Percentiles rank a stretch among this genome's conserved stretches.
Evolutionary conservation across 371 early-diverging fungal genomes (phyloP).

Genomic region (Syncephalastrum monosporum): DNA sequence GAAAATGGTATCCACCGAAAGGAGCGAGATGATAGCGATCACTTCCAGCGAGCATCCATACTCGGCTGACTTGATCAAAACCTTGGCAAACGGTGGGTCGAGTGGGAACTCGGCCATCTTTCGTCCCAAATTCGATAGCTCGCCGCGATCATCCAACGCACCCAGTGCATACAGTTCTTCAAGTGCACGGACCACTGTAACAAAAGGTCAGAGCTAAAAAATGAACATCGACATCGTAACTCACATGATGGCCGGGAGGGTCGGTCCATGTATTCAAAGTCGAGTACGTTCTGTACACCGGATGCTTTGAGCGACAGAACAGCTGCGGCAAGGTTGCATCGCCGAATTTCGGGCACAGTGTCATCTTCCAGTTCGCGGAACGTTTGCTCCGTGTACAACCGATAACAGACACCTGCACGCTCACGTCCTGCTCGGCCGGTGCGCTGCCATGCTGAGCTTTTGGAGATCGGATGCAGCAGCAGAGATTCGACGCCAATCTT

Average conservation of each 20-base stretch:
- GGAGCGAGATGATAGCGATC: slow-evolving; percentile 83
- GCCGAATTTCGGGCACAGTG: slow-evolving; percentile 91
- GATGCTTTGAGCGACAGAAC: slow-evolving; percentile 87
- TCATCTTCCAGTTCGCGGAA: slow-evolving; percentile 81
- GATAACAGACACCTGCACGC: slow-evolving; percentile 69
- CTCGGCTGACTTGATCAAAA: slow-evolving; percentile 77
- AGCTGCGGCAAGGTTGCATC: slow-evolving; percentile 88
- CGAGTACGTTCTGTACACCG: slow-evolving; percentile 84
- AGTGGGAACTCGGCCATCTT: slow-evolving; percentile 94
- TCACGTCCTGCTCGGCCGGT: slow-evolving; percentile 96
- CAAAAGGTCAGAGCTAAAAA: slow-evolving; percentile 3
- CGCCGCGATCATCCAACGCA: slow-evolving; percentile 83
- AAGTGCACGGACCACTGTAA: slow-evolving; percentile 71
- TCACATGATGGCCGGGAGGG: slow-evolving; percentile 73
- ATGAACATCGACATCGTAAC: not conserved
- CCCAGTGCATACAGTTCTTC: slow-evolving; percentile 89
- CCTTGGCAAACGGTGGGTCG: slow-evolving; percentile 88
- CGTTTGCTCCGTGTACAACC: slow-evolving; percentile 91
- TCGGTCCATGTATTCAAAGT: slow-evolving; percentile 95
- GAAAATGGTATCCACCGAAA: slow-evolving; percentile 91
- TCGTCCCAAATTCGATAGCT: slow-evolving; percentile 81
- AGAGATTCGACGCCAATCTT: slow-evolving; percentile 91
- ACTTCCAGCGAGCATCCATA: slow-evolving; percentile 81
- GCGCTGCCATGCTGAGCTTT: slow-evolving; percentile 95
- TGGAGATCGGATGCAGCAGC: slow-evolving; percentile 85